Evolutionary conservation across 202 grass and related monocot genomes (phyloP), one percentile per base, ranked within the genome.

Genomic region (Musa balbisiana): DNA sequence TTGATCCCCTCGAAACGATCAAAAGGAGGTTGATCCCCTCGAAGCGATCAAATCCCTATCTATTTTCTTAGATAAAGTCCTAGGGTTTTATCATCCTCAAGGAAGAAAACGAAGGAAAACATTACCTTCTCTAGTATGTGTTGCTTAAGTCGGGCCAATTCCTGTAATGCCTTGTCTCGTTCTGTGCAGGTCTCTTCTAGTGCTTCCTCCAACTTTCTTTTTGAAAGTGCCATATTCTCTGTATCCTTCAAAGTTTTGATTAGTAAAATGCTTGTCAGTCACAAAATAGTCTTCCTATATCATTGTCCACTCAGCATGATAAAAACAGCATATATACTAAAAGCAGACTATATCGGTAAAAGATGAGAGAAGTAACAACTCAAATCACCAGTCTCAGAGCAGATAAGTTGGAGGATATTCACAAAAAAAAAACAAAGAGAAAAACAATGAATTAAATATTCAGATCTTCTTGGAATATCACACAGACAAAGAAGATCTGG

Each of bases 61-160:
- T 25, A 25, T 25, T 25, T 25, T 25, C 25, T 25, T 25, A 25
- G 25, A 25, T 25, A 25, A 25, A 25, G 25, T 25, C 25, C 25
- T 25, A 25, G 1, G 25, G 25, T 25, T 25, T 25, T 25, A 1
- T 25, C 25, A 25, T 25, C 13, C 24, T 67, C 33, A 15, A 12
- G 3, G 15, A 53, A 67, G 15, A 67, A 24, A 53, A 26, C 53
- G 33, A 43, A 33, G 43, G 3, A 78, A 21, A 56, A 21, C n/a
- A 25, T 73, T 85, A 93, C 93, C 83, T 99, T 99, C 80, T 95
- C 95, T 55, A 99, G 78, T 76, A 99, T 84, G 83, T 99, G 95
- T 52, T 99, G 89, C 76, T 95, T 99, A 51, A 99, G 82, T 72
- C 95, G 83, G 83, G 82, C 84, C 81, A 92, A 87, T 85, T 95